Conservation (phyloP, 371 early-diverging fungal genomes). For the Blakeslea trispora region DNA sequence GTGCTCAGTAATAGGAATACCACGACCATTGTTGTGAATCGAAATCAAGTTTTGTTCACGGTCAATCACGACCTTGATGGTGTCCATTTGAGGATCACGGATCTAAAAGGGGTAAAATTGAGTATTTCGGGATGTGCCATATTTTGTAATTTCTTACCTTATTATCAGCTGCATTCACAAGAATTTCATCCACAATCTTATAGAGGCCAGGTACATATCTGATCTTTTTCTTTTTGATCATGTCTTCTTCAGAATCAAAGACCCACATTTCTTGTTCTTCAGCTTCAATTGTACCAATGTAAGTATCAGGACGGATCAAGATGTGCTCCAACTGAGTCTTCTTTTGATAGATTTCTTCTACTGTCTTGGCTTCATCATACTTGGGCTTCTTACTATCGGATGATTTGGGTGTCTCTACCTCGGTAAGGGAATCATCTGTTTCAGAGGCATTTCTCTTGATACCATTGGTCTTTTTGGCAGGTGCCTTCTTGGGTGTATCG, state of each 20-base stretch:
- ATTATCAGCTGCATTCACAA: constrained; percentile 98
- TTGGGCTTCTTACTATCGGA: neutral
- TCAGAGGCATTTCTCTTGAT: neutral
- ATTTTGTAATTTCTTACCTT: constrained; percentile 61
- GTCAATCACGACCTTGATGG: constrained; percentile 93
- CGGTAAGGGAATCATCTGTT: neutral
- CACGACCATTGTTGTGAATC: constrained; percentile 96
- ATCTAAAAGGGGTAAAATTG: too few species aligned
- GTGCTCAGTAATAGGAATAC: constrained; percentile 98
- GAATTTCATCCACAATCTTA: constrained; percentile 99
- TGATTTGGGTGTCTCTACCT: neutral
- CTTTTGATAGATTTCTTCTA: constrained; percentile 98
- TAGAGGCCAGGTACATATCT: constrained; percentile 97
- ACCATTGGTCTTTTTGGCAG: constrained; percentile 7
- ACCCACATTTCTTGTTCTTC: constrained; percentile 90
- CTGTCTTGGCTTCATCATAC: constrained; percentile 44
- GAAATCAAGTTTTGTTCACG: constrained; percentile 81
- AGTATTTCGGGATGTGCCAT: too few species aligned
- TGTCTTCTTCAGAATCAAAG: constrained; percentile 62
- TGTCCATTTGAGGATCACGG: constrained; percentile 92
- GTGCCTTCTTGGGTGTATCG: neutral
- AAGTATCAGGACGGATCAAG: constrained; percentile 98
- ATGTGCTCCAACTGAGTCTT: constrained; percentile 99
- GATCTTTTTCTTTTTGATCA: constrained; percentile 76
- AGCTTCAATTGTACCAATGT: constrained; percentile 97